phyloP scores from a whole-genome alignment of 108 stramenopile species.

The Pinguiococcus pyrenoidosus region DNA sequence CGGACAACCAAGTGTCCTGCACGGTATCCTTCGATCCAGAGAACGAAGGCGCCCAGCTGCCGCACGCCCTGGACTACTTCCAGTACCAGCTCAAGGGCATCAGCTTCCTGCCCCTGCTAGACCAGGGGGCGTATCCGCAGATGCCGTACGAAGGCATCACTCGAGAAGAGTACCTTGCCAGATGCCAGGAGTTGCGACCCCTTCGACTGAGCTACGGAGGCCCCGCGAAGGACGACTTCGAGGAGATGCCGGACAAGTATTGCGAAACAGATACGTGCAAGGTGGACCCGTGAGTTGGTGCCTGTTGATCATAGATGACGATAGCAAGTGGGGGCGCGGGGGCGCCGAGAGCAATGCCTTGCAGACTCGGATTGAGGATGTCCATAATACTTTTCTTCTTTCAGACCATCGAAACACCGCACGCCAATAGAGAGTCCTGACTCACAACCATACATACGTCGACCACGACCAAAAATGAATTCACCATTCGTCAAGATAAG shows the following conservation, averaged over 20 bases:
- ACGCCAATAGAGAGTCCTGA: too few relatives aligned
- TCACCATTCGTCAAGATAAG: too few relatives aligned
- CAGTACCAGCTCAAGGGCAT: conserved; percentile 51
- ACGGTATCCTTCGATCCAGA: conserved; percentile 47
- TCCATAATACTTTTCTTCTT: too few relatives aligned
- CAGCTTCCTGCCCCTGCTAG: conserved; percentile 24
- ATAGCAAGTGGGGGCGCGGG: too few relatives aligned
- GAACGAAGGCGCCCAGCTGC: conserved; percentile 28
- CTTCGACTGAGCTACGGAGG: too few relatives aligned
- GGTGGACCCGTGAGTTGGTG: too few relatives aligned
- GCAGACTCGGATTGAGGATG: too few relatives aligned
- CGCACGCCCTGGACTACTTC: conserved; percentile 39
- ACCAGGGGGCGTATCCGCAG: conserved; percentile 35
- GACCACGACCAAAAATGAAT: too few relatives aligned
- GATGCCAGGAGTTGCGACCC: conserved; percentile 25
- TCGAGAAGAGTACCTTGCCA: conserved; percentile 1
- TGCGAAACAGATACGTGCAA: conserved; percentile 4
- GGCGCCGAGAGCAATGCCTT: too few relatives aligned
- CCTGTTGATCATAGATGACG: too few relatives aligned
- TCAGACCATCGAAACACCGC: too few relatives aligned
- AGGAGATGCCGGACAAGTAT: conserved; percentile 26
- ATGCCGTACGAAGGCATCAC: conserved; percentile 27
- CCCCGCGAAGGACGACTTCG: not conserved
- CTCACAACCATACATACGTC: too few relatives aligned
- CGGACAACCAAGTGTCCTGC: conserved; percentile 49